phyloP scores from a whole-genome alignment of 768 basidiomycete species.

The Coprinopsis sp. region DNA sequence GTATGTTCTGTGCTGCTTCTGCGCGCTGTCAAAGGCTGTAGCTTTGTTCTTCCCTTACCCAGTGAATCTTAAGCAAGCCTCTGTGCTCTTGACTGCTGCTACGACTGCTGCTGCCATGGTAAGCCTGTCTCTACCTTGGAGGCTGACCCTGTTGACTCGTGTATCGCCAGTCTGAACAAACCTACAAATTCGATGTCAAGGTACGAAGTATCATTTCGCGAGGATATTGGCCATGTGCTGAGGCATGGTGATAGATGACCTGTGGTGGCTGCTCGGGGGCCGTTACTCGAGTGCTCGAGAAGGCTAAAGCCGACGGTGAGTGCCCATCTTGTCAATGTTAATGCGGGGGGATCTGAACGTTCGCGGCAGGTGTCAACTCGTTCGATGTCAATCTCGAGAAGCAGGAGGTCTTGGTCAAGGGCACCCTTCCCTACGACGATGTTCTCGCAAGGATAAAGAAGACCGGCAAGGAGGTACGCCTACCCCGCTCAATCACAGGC shows the following conservation, averaged over 20 bases:
- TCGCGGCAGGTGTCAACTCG: conserved; percentile 44
- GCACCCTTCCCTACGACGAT: conserved; percentile 55
- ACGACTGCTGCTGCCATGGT: conserved; percentile 4
- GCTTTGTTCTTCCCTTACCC: no score
- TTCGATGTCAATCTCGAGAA: conserved; percentile 62
- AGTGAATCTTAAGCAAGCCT: no score
- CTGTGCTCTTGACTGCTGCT: no score
- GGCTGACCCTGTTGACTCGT: neutral
- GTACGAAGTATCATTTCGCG: conserved; percentile 29
- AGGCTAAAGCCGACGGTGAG: conserved; percentile 47
- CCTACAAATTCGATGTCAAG: conserved; percentile 84
- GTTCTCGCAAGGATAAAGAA: conserved; percentile 76
- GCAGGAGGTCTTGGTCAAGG: conserved; percentile 70
- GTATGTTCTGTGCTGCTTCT: no score
- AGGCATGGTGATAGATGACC: conserved; percentile 56
- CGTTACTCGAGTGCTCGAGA: conserved; percentile 67
- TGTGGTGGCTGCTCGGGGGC: conserved; percentile 86
- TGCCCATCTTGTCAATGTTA: neutral
- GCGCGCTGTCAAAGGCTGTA: no score
- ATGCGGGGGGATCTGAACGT: neutral
- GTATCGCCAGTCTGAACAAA: conserved; percentile 25
- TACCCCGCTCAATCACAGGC: neutral
- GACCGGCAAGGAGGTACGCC: conserved; percentile 81
- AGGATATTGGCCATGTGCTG: neutral
- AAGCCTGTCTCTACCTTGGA: neutral